Conservation (phyloP, 805 yeast species). For the Ogataea saltuana region DNA sequence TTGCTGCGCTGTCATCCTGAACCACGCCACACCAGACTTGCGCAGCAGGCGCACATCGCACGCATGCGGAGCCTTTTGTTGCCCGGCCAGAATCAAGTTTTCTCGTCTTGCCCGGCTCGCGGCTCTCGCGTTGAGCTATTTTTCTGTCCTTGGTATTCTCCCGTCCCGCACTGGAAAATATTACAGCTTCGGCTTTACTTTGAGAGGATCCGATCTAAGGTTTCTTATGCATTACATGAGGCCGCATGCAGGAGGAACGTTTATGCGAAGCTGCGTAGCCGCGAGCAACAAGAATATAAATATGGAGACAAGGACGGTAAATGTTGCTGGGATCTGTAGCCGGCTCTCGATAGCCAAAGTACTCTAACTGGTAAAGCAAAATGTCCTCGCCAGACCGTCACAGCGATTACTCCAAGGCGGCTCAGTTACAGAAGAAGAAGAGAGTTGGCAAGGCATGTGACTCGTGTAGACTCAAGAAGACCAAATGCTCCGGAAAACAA, state of each 20-base stretch:
- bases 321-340: not conserved
- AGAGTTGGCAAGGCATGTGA: slow-evolving; percentile 68
- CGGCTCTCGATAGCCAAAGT: too few relatives aligned
- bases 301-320: slow-evolving; percentile 1
- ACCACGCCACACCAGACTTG: too few relatives aligned
- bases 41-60: too few relatives aligned
- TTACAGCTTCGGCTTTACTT: slow-evolving; percentile 4
- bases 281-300: slow-evolving; percentile 1
- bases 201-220: slow-evolving; percentile 2
- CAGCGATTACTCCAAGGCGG: slow-evolving; percentile 5
- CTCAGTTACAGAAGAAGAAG: slow-evolving; percentile 39
- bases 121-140: slow-evolving; percentile 3
- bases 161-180: not conserved
- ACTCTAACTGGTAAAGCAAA: too few relatives aligned
- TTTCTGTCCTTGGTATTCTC: not conserved
- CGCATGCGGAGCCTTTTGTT: too few relatives aligned
- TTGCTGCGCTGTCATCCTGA: too few relatives aligned
- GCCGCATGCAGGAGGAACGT: slow-evolving; percentile 3
- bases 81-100: too few relatives aligned
- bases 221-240: slow-evolving; percentile 6
- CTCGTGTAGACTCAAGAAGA: slow-evolving; percentile 60
- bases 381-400: slow-evolving; percentile 12
- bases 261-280: slow-evolving; percentile 4
- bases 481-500: slow-evolving; percentile 62
- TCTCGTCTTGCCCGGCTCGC: slow-evolving; percentile 1